A percentile compares a stretch with the other conserved stretches of the same genome.
These are phyloP conservation scores for Cubamyces lactineus DNA, from an alignment of 768 basidiomycete genomes.

Conservation along the genomic window DNA sequence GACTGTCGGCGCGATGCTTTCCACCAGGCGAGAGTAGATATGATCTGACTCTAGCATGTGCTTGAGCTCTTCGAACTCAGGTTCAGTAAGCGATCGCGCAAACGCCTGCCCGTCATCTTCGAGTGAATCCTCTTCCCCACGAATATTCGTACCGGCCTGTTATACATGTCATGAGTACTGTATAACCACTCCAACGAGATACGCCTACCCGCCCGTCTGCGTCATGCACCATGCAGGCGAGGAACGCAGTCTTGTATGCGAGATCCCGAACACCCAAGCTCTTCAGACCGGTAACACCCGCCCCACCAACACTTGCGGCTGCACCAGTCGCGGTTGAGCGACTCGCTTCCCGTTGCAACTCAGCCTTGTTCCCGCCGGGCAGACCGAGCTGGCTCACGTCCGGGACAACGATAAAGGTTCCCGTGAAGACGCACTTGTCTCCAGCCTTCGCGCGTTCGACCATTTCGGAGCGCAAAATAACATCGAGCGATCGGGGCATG, in stretches of 20 bases:
- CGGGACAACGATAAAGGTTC: conserved; percentile 97
- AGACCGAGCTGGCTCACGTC: conserved; percentile 96
- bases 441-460: conserved; percentile 99
- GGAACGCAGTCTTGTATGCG: conserved; percentile 97
- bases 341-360: conserved; percentile 86
- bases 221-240: conserved; percentile 97
- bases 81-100: conserved; percentile 85
- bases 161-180: too few relatives aligned
- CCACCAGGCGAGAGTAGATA: conserved; percentile 92
- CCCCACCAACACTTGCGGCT: conserved; percentile 67
- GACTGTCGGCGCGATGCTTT: conserved; percentile 96
- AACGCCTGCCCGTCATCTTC: conserved; percentile 84
- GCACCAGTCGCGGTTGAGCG: conserved; percentile 61
- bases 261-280: conserved; percentile 92
- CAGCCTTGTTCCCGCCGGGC: conserved; percentile 90
- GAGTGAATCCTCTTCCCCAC: conserved; percentile 84
- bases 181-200: too few relatives aligned
- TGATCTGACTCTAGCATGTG: conserved; percentile 93
- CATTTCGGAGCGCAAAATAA: conserved; percentile 91
- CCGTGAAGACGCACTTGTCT: conserved; percentile 97
- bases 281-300: conserved; percentile 93
- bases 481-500: conserved; percentile 97
- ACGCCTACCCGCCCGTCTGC: conserved; percentile 81
- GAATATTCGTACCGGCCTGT: conserved; percentile 83
- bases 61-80: conserved; percentile 93